phyloP scores from a whole-genome alignment of 352 stramenopile species.

The Phytopythium litorale region DNA sequence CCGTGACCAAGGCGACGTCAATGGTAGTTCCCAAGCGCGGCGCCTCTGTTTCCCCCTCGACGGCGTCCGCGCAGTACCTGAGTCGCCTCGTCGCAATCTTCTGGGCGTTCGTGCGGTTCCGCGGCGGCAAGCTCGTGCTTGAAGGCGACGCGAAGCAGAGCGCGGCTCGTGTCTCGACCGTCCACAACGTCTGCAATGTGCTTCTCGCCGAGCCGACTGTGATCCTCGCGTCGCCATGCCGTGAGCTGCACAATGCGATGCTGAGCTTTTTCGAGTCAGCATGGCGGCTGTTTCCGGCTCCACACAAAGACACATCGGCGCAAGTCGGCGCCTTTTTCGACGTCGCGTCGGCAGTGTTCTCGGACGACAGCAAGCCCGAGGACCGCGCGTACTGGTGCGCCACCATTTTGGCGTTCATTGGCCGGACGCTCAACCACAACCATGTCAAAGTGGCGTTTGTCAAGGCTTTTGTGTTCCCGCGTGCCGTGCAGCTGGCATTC shows the following conservation, averaged over 20 bases:
- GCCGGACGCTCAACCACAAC: conserved; percentile 42
- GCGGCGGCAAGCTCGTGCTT: conserved; percentile 46
- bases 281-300: conserved; percentile 60
- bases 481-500: conserved; percentile 47
- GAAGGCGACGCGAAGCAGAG: conserved; percentile 20
- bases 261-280: conserved; percentile 53
- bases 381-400: conserved; percentile 40
- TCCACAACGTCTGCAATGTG: conserved; percentile 41
- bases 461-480: conserved; percentile 48
- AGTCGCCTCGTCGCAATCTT: conserved; percentile 62
- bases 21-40: conserved; percentile 11
- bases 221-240: conserved; percentile 34
- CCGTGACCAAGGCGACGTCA: conserved; percentile 48
- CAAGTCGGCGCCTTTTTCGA: conserved; percentile 53
- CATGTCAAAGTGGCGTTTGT: conserved; percentile 54
- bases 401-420: conserved; percentile 49
- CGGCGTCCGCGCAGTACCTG: conserved; percentile 55
- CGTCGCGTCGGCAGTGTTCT: conserved; percentile 11
- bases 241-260: conserved; percentile 37
- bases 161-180: conserved; percentile 24
- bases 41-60: conserved; percentile 7
- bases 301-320: conserved; percentile 21
- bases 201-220: conserved; percentile 36
- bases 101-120: conserved; percentile 50
- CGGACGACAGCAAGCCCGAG: conserved; percentile 6